phyloP scores from a whole-genome alignment of 2,329 filamentous ascomycete species.

The Orbilia oligospora region DNA sequence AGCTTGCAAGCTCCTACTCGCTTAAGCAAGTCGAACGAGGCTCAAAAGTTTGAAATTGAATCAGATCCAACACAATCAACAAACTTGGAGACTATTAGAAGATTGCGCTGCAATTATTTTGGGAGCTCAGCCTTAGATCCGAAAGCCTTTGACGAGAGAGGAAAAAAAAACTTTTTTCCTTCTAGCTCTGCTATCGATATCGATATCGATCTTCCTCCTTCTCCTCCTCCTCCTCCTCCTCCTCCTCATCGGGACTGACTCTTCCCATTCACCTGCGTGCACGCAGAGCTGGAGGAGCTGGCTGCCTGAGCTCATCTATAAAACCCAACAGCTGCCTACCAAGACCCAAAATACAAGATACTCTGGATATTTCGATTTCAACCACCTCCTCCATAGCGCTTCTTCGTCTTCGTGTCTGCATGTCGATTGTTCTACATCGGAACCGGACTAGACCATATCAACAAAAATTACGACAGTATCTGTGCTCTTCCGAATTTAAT shows the following conservation, averaged over 20 bases:
- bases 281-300: neutral
- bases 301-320: neutral
- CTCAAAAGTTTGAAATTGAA: slow-evolving; percentile 29
- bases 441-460: neutral
- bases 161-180: neutral
- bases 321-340: neutral
- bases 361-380: neutral
- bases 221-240: too few relatives aligned
- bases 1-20: slow-evolving; percentile 34
- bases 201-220: neutral
- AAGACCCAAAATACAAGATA: neutral
- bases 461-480: neutral
- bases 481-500: neutral
- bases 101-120: neutral
- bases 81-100: slow-evolving; percentile 24
- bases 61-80: slow-evolving; percentile 46
- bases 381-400: neutral
- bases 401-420: neutral
- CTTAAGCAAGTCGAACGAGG: slow-evolving; percentile 54
- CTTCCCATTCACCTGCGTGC: neutral
- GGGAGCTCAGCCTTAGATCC: slow-evolving; percentile 7
- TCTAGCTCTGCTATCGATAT: neutral
- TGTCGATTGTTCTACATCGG: neutral
- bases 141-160: neutral
- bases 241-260: too few relatives aligned